Percentiles rank a stretch among this genome's conserved stretches.
Conservation (phyloP, 2,329 filamentous ascomycete species). For the Diplodia corticola region DNA sequence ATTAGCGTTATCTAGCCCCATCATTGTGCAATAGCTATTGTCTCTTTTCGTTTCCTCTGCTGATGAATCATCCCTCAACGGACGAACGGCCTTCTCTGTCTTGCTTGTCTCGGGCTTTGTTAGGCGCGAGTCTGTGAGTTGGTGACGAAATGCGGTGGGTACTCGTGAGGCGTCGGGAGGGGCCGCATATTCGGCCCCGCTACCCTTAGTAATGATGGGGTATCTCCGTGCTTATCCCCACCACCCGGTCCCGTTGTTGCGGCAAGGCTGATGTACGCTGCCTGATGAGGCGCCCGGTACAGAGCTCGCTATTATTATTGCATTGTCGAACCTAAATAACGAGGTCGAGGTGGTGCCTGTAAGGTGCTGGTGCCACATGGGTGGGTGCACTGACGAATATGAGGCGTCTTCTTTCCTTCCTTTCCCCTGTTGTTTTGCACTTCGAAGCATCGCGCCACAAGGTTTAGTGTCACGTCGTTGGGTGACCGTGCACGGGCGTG, state of each 20-base stretch:
- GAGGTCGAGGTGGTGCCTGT: no score
- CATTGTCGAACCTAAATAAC: not conserved
- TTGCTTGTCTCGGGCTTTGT: not conserved
- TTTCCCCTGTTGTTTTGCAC: not conserved
- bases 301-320: not conserved
- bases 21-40: not conserved
- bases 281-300: not conserved
- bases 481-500: no score
- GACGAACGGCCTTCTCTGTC: not conserved
- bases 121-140: not conserved
- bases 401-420: not conserved
- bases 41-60: not conserved
- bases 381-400: no score
- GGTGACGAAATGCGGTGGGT: not conserved
- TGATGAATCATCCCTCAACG: not conserved
- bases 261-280: not conserved
- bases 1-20: not conserved
- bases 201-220: not conserved
- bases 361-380: no score
- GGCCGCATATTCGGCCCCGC: slow-evolving; percentile 2
- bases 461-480: not conserved
- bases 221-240: slow-evolving; percentile 13
- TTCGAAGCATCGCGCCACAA: not conserved
- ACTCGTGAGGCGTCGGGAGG: not conserved
- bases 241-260: not conserved